phyloP scores from a whole-genome alignment of 2,329 filamentous ascomycete genomes.

The Penicillium sp. region DNA sequence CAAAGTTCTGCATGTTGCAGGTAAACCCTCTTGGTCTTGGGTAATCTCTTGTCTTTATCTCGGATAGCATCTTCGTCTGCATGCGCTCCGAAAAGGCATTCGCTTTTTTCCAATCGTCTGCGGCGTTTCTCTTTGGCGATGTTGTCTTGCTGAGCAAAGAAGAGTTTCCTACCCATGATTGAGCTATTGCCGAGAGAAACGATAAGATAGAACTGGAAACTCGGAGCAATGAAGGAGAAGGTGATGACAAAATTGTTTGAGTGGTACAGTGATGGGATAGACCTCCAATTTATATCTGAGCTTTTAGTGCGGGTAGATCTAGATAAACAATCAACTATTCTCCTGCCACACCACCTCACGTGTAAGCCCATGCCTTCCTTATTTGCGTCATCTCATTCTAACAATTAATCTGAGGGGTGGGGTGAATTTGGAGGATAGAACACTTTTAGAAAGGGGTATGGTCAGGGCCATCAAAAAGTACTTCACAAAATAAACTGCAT shows the following conservation, averaged over 20 bases:
- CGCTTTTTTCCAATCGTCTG: slow-evolving; percentile 8
- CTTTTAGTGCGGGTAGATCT: too few relatives aligned
- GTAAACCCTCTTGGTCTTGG: slow-evolving; percentile 13
- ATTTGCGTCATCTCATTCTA: neutral
- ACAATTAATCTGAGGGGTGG: neutral
- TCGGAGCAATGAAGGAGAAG: too few relatives aligned
- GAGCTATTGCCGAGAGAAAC: neutral
- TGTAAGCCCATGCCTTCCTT: neutral
- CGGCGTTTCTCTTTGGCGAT: slow-evolving; percentile 5
- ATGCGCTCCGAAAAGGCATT: slow-evolving; percentile 15
- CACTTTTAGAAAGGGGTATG: neutral
- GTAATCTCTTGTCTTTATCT: slow-evolving; percentile 14
- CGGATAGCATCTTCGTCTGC: slow-evolving; percentile 7
- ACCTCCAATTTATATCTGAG: slow-evolving; percentile 11
- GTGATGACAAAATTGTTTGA: too few relatives aligned
- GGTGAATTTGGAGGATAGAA: neutral
- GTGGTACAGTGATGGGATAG: too few relatives aligned
- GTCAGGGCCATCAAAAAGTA: neutral
- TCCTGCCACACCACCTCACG: neutral
- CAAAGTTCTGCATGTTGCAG: neutral
- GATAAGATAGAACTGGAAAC: neutral
- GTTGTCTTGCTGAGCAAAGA: slow-evolving; percentile 14
- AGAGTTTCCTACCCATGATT: slow-evolving; percentile 11
- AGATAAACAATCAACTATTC: too few relatives aligned
- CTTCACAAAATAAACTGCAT: neutral